These are phyloP conservation scores for Diplodia mutila DNA, from an alignment of 2,329 filamentous ascomycete genomes.

Conservation along the genomic window DNA sequence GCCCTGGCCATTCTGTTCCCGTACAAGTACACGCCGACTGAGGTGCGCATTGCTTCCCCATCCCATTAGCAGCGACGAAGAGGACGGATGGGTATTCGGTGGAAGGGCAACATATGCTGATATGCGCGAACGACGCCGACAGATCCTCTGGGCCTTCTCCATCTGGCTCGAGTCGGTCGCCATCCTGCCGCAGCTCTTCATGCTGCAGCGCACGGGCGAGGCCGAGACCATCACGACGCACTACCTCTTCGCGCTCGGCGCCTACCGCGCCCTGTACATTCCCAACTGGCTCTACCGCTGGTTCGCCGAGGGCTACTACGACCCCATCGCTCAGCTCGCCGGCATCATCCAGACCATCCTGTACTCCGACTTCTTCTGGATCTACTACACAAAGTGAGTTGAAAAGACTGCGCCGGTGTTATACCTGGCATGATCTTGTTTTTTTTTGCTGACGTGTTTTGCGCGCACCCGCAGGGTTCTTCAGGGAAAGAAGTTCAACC, in stretches of 20 bases:
- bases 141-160: constrained; percentile 96
- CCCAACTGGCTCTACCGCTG: constrained; percentile 98
- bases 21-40: constrained; percentile 77
- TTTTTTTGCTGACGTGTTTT: background rate
- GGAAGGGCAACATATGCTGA: too few species aligned
- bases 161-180: constrained; percentile 98
- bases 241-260: constrained; percentile 90
- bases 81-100: too few species aligned
- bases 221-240: constrained; percentile 99
- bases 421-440: background rate
- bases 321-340: constrained; percentile 85
- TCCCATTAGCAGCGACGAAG: background rate
- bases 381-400: constrained; percentile 91
- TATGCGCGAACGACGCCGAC: too few species aligned
- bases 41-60: constrained; percentile 47
- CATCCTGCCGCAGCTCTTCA: constrained; percentile 95
- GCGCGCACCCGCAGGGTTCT: constrained; percentile 54
- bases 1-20: constrained; percentile 82
- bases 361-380: constrained; percentile 99
- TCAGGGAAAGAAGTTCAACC: constrained; percentile 59
- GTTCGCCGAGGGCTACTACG: constrained; percentile 76
- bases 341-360: constrained; percentile 91
- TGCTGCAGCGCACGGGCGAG: constrained; percentile 96
- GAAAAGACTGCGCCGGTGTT: too few species aligned
- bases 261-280: constrained; percentile 93